Base-by-base conservation (phyloP, 1,139 yeast species). In the Nakaseomyces nivariensis region DNA sequence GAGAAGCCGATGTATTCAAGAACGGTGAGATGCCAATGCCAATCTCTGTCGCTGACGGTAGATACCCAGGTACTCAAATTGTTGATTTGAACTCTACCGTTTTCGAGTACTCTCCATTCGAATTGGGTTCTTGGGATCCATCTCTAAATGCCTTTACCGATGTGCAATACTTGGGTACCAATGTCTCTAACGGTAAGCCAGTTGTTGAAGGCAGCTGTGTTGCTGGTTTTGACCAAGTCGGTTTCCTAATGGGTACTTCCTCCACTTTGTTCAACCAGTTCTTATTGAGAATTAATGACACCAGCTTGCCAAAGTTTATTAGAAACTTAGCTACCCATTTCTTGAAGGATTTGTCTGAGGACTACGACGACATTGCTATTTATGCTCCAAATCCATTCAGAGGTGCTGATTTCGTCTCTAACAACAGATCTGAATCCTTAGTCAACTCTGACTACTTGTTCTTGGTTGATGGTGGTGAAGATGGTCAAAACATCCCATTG, bases 391-490 rank as follows among this genome's bases (percentile, higher is more conserved):
- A 86, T 60, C 96, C 96, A 13, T 57, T 54, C 50, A 56, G 48
- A 26, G 54, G 72, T 17, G 70, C 82, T 3, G 66, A 70, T 45
- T 76, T 64, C 58, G 79, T 76, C 51, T 73, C 68, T 46, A 54
- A 62, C 3, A 54, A 56, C 40, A 47, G 49, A 43, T 53, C 54
- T 5, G 34, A 45, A 8, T 37, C 51, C 7, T 74, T 78, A 54
- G 72, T 63, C 8, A 57, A 64, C 26, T 56, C 64, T 29, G 73
- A 74, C 7, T 70, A 75, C 1, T 72, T 88, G 38, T 76, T 69
- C 58, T 72, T 88, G 51, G 89, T 80, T 10, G 96, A 88, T 62
- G 96, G 96, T 50, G 95, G 96, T 53, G 89, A 82, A 66, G 95
- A 86, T 66, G 67, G 65, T 5, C 90, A 87, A 62, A 82, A 81